Evolutionary conservation across 441 rosid genomes (phyloP).

Genomic region (Populus hybrid): DNA sequence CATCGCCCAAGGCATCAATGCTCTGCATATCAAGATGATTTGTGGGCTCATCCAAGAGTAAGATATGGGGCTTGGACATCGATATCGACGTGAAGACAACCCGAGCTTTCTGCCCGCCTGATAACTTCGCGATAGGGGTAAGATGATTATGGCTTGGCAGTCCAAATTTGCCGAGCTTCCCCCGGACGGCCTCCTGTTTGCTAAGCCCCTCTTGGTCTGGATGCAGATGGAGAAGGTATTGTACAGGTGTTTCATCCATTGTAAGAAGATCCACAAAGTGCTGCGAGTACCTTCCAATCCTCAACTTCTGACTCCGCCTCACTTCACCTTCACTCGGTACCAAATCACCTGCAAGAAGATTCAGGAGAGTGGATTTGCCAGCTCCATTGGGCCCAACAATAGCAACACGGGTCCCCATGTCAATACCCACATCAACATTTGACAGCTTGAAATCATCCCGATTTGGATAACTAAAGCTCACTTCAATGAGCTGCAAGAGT

Average conservation of each 20-base stretch:
- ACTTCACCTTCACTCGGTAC: slow-evolving; percentile 67
- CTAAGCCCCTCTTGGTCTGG: slow-evolving; percentile 81
- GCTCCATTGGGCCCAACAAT: slow-evolving; percentile 88
- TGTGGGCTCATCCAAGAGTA: no score
- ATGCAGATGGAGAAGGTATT: slow-evolving; percentile 78
- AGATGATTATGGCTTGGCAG: slow-evolving; percentile 72
- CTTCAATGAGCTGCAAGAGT: slow-evolving; percentile 16
- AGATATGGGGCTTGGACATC: no score
- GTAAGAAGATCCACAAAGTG: slow-evolving; percentile 75
- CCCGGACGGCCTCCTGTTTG: slow-evolving; percentile 78
- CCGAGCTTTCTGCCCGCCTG: slow-evolving; percentile 36
- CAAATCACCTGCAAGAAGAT: slow-evolving; percentile 79
- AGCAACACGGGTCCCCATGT: slow-evolving; percentile 84
- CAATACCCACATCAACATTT: slow-evolving; percentile 73
- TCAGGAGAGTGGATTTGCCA: slow-evolving; percentile 74
- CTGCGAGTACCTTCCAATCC: slow-evolving; percentile 81
- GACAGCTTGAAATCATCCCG: slow-evolving; percentile 61
- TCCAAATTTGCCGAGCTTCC: slow-evolving; percentile 76
- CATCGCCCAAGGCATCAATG: no score
- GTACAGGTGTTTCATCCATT: slow-evolving; percentile 76
- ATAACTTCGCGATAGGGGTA: slow-evolving; percentile 62
- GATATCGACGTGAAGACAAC: not conserved
- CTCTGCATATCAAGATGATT: no score
- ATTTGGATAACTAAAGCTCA: slow-evolving; percentile 67
- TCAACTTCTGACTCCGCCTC: slow-evolving; percentile 65